A percentile compares a stretch with the other conserved stretches of the same genome.
Evolutionary conservation across 176 grass and related monocot species (phyloP).

Genomic region (Dactylis glomerata): DNA sequence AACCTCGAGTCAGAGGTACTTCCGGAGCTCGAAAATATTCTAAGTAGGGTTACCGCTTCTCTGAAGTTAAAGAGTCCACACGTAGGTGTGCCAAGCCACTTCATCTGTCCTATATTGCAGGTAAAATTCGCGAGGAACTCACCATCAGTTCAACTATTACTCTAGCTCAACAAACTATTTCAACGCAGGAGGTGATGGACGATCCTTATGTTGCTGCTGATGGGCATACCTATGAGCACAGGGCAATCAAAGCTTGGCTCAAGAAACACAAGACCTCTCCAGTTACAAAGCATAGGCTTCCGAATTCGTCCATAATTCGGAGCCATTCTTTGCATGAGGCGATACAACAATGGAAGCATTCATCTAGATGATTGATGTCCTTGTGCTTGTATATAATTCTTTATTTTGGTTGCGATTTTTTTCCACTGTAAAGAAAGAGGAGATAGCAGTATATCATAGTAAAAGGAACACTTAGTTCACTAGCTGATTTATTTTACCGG

Average conservation of each 20-base stretch:
- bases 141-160: neutral
- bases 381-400: constrained; percentile 16
- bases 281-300: constrained; percentile 50
- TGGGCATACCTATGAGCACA: constrained; percentile 86
- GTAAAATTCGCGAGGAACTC: constrained; percentile 31
- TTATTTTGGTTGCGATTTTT: constrained; percentile 5
- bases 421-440: constrained; percentile 19
- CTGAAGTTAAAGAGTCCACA: constrained; percentile 30
- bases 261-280: constrained; percentile 61
- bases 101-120: constrained; percentile 75
- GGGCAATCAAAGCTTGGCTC: constrained; percentile 80
- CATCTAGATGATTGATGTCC: constrained; percentile 9
- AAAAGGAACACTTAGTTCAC: neutral
- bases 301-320: constrained; percentile 59
- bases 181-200: constrained; percentile 71
- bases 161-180: neutral
- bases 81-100: constrained; percentile 52
- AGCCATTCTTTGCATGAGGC: constrained; percentile 70
- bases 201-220: constrained; percentile 81
- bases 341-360: constrained; percentile 75
- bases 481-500: neutral
- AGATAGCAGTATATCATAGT: constrained; percentile 21
- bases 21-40: constrained; percentile 71
- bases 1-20: constrained; percentile 62
- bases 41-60: constrained; percentile 43